Conservation (phyloP, 2,329 filamentous ascomycete species). For the Parastagonospora avenae region DNA sequence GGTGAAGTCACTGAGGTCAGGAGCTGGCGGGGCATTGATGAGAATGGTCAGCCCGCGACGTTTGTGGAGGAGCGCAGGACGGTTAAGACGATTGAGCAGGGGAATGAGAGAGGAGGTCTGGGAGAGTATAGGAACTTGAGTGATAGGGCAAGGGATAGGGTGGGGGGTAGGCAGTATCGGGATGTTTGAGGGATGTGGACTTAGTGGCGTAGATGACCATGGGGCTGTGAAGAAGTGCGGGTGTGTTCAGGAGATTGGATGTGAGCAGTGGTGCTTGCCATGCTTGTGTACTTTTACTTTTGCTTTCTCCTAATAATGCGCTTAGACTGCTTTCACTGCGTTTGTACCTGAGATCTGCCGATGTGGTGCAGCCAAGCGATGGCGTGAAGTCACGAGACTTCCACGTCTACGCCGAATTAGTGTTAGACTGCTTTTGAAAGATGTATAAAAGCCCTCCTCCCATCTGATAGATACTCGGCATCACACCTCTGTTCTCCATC, state of each 20-base stretch:
- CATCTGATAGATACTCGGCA: too few relatives aligned
- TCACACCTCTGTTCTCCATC: too few relatives aligned
- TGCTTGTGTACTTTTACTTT: not conserved
- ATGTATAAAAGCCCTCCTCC: too few relatives aligned
- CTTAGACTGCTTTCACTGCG: too few relatives aligned
- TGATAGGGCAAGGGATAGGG: not conserved
- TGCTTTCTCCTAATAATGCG: not conserved
- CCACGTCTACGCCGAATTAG: too few relatives aligned
- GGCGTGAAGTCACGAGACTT: too few relatives aligned
- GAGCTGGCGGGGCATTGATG: constrained; percentile 36
- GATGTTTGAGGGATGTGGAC: constrained; percentile 16
- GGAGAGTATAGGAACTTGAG: constrained; percentile 2
- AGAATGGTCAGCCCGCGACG: constrained; percentile 32
- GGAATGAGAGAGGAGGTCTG: constrained; percentile 7
- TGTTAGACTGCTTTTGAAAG: too few relatives aligned
- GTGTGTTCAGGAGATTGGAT: not conserved
- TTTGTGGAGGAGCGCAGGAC: constrained; percentile 32
- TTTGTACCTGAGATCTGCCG: too few relatives aligned
- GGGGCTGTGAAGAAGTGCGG: not conserved
- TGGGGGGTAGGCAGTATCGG: not conserved
- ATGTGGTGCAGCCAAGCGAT: too few relatives aligned
- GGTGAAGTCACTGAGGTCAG: constrained; percentile 23
- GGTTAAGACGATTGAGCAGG: constrained; percentile 15
- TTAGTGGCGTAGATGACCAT: not conserved
- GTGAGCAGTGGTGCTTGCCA: not conserved